Conservation (phyloP, 768 basidiomycete genomes). For the Calocera viscosa region DNA sequence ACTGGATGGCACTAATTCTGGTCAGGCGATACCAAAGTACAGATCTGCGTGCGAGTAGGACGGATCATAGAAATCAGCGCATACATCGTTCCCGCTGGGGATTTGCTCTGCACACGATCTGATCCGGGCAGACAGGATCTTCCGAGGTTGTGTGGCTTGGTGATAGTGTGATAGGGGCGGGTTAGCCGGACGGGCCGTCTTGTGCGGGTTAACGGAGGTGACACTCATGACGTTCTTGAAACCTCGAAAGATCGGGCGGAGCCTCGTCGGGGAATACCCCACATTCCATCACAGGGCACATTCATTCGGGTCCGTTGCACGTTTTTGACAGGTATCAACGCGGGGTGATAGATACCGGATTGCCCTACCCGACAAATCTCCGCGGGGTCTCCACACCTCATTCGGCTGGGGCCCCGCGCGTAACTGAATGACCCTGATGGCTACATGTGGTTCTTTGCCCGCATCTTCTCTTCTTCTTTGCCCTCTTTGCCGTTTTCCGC, state of each 20-base stretch:
- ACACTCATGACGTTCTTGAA: background rate
- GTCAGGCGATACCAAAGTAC: too few species aligned
- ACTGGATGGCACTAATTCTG: too few species aligned
- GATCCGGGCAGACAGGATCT: background rate
- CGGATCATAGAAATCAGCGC: background rate
- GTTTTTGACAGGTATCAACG: background rate
- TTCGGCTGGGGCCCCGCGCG: background rate
- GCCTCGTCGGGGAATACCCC: background rate
- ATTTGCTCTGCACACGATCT: background rate
- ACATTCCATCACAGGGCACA: background rate
- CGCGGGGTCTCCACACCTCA: background rate
- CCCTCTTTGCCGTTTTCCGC: background rate
- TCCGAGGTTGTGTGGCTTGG: background rate
- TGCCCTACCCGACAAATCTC: background rate
- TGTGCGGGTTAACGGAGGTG: background rate
- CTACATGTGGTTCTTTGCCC: background rate
- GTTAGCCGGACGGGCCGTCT: background rate
- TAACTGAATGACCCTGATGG: background rate
- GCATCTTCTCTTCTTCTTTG: background rate
- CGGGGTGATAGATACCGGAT: background rate
- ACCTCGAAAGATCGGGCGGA: background rate
- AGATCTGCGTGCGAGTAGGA: background rate
- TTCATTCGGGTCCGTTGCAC: background rate
- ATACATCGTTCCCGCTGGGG: background rate
- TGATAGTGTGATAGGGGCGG: background rate